These are phyloP conservation scores for Chlorella sp. DNA, from an alignment of 139 green algal genomes.

Conservation along the genomic window DNA sequence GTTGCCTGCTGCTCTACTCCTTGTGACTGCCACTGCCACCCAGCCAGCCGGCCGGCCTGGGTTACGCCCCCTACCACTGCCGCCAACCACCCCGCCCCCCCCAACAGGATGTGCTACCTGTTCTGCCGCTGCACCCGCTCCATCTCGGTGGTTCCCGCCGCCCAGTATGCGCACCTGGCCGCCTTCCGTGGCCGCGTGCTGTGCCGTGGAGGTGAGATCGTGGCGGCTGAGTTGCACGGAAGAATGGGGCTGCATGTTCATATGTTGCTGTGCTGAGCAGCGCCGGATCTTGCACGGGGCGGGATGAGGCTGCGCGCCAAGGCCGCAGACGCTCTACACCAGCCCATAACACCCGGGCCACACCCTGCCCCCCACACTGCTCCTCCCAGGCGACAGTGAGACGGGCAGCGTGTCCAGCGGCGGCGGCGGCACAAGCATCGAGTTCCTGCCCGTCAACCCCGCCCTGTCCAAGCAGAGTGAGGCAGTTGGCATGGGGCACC, in stretches of 20 bases:
- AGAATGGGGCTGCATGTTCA: too few relatives aligned
- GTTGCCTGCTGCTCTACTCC: too few relatives aligned
- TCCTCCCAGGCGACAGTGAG: slow-evolving; percentile 34
- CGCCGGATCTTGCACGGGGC: too few relatives aligned
- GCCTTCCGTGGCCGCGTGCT: slow-evolving; percentile 58
- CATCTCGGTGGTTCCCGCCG: slow-evolving; percentile 71
- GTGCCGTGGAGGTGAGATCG: slow-evolving; percentile 32
- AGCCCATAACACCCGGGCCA: neutral
- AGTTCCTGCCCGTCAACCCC: slow-evolving; percentile 51
- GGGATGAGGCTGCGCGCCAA: too few relatives aligned
- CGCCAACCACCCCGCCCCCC: neutral
- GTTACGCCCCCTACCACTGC: too few relatives aligned
- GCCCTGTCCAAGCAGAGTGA: slow-evolving; percentile 30
- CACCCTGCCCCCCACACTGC: too few relatives aligned
- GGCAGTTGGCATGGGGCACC: too few relatives aligned
- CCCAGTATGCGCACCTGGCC: slow-evolving; percentile 83
- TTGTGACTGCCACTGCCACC: too few relatives aligned
- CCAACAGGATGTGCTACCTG: slow-evolving; percentile 82
- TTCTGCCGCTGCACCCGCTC: slow-evolving; percentile 83
- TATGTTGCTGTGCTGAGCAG: too few relatives aligned
- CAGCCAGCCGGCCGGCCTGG: too few relatives aligned
- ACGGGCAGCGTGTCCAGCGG: slow-evolving; percentile 35
- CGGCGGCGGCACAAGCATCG: neutral
- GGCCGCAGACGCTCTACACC: neutral
- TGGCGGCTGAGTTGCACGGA: too few relatives aligned